Percentiles rank a stretch among this genome's conserved stretches.
phyloP scores from a whole-genome alignment of 2,329 filamentous ascomycete genomes.

The Colletotrichum coccodes region DNA sequence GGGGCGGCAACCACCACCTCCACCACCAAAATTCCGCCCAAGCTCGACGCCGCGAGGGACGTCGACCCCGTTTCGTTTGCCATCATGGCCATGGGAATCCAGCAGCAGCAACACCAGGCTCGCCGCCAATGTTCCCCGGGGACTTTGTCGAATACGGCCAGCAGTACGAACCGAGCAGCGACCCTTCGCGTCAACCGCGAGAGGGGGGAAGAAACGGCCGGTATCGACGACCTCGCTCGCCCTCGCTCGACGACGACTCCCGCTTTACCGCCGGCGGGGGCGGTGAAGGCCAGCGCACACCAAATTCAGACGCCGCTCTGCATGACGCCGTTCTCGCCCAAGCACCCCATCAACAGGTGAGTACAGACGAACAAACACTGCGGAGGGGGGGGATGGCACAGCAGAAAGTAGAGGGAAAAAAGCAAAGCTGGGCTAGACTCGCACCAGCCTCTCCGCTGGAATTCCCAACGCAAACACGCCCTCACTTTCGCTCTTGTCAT shows the following conservation, averaged over 20 bases:
- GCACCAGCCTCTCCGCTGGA: constrained; percentile 1
- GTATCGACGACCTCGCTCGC: constrained; percentile 28
- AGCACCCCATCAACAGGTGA: constrained; percentile 26
- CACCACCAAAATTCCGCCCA: background rate
- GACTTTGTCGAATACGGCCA: constrained; percentile 29
- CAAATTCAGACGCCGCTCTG: constrained; percentile 13
- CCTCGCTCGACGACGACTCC: constrained; percentile 31
- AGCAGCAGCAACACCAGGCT: constrained; percentile 23
- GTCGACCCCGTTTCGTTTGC: constrained; percentile 9
- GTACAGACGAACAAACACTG: background rate
- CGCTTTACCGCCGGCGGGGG: constrained; percentile 27
- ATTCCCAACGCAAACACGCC: background rate
- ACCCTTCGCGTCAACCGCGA: constrained; percentile 19
- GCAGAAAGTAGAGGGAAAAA: background rate
- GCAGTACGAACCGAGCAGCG: constrained; percentile 23
- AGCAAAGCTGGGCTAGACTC: background rate
- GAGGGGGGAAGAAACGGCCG: constrained; percentile 16
- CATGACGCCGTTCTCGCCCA: constrained; percentile 32
- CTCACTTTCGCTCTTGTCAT: background rate
- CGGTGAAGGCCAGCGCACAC: constrained; percentile 14
- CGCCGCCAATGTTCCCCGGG: constrained; percentile 24
- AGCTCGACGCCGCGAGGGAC: background rate
- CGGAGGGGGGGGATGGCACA: background rate
- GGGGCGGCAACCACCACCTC: background rate
- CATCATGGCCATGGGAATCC: constrained; percentile 31